Percentiles rank a stretch among this genome's conserved stretches.
phyloP scores from a whole-genome alignment of 176 grass and related monocot genomes.

The Triticum timopheevii region DNA sequence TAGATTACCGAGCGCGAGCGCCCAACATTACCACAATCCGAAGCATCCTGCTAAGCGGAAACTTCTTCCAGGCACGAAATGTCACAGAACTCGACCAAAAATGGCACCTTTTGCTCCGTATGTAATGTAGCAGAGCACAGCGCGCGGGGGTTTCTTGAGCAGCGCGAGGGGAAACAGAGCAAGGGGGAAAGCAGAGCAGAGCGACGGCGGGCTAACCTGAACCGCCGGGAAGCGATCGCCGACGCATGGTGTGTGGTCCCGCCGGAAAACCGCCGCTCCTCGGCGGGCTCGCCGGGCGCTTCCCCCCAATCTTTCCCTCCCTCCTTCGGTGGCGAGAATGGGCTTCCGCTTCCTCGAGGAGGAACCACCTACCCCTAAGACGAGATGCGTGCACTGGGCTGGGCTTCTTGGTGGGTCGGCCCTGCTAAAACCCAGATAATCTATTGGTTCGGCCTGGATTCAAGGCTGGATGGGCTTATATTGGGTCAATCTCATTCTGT shows the following conservation, averaged over 20 bases:
- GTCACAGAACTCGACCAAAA: neutral
- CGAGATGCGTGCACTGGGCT: conserved; percentile 2
- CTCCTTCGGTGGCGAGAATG: neutral
- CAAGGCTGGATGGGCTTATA: too few species aligned
- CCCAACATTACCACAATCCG: neutral
- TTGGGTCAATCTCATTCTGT: too few species aligned
- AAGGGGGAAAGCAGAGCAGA: neutral
- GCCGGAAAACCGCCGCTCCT: neutral
- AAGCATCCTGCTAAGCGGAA: neutral
- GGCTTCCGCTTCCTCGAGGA: conserved; percentile 8
- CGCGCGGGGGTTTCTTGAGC: neutral
- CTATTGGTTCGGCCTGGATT: neutral
- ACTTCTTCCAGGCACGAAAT: conserved; percentile 44
- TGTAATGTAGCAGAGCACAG: neutral
- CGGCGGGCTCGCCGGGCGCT: neutral
- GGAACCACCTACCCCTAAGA: neutral
- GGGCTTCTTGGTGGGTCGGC: neutral
- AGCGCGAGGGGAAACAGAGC: neutral
- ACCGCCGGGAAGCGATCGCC: neutral
- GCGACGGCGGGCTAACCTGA: conserved; percentile 30
- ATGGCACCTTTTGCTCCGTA: neutral
- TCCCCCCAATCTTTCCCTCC: neutral
- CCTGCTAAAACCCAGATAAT: neutral
- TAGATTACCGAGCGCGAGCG: neutral
- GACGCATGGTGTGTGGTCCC: neutral